Percentiles rank a stretch among this genome's conserved stretches.
phyloP scores from a whole-genome alignment of 768 basidiomycete species.

The Rhodotorula paludigena region DNA sequence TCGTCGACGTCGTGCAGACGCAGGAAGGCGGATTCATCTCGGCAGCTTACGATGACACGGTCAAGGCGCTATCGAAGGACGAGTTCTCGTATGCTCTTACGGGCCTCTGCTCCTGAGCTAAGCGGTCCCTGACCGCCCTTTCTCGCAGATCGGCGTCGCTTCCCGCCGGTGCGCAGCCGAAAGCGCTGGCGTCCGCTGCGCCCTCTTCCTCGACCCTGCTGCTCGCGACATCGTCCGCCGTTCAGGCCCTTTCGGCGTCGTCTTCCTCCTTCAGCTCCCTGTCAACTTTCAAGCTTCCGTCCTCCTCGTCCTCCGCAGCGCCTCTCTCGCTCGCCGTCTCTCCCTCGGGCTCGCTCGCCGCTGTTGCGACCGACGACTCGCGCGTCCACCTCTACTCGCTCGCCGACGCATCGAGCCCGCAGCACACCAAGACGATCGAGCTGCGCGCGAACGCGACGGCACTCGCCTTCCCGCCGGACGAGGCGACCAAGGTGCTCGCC shows the following conservation, averaged over 20 bases:
- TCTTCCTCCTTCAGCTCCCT: not conserved
- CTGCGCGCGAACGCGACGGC: constrained; percentile 62
- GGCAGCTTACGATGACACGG: constrained; percentile 28
- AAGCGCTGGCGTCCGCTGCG: constrained; percentile 9
- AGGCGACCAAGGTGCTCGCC: constrained; percentile 57
- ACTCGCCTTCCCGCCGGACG: constrained; percentile 62
- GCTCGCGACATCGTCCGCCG: constrained; percentile 33
- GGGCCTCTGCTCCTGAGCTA: not conserved
- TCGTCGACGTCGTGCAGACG: constrained; percentile 22
- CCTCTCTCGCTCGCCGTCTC: constrained; percentile 51
- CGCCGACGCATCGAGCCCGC: constrained; percentile 61
- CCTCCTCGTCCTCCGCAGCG: not conserved
- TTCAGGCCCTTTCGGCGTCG: constrained; percentile 10
- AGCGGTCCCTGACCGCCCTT: not conserved
- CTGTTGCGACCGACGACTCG: constrained; percentile 55
- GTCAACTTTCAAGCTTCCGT: not conserved
- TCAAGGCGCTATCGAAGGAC: constrained; percentile 15
- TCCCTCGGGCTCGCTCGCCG: constrained; percentile 9
- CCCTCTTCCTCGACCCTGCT: constrained; percentile 50
- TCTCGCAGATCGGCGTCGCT: not conserved
- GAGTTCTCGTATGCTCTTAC: not conserved
- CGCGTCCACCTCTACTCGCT: constrained; percentile 71
- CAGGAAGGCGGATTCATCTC: constrained; percentile 4
- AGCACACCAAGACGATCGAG: constrained; percentile 60
- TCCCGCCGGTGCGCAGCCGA: constrained; percentile 25